These are phyloP conservation scores for Leptodontidium sp. DNA, from an alignment of 2,329 filamentous ascomycete genomes.

Conservation along the genomic window DNA sequence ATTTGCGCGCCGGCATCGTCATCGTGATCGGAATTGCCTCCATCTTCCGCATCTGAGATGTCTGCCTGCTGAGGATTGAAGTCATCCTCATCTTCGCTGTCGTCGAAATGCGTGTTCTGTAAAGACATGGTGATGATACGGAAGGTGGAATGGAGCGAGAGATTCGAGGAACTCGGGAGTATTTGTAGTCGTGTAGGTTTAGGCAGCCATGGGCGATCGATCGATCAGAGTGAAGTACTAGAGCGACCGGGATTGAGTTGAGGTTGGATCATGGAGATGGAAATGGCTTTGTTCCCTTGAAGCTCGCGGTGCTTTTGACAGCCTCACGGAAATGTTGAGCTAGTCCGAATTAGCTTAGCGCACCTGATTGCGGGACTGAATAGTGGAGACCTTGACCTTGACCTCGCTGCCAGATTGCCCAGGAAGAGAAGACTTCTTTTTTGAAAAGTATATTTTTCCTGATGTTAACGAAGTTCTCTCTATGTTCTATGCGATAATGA, in stretches of 20 bases:
- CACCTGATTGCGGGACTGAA: neutral
- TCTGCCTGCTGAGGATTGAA: conserved; percentile 86
- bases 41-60: conserved; percentile 74
- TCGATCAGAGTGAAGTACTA: neutral
- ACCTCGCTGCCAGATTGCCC: no score
- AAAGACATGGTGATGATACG: conserved; percentile 40
- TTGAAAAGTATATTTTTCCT: no score
- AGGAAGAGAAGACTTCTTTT: no score
- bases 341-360: neutral
- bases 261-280: neutral
- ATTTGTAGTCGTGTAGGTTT: conserved; percentile 28
- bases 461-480: no score
- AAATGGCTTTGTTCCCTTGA: conserved; percentile 5
- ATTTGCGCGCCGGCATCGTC: conserved; percentile 41
- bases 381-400: conserved; percentile 9
- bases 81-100: conserved; percentile 81
- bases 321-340: neutral
- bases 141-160: conserved; percentile 13
- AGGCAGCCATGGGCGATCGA: conserved; percentile 23
- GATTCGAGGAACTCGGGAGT: neutral
- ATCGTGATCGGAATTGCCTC: conserved; percentile 42
- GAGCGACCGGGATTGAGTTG: neutral
- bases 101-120: conserved; percentile 50
- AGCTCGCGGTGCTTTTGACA: conserved; percentile 11
- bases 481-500: no score